phyloP scores from a whole-genome alignment of 768 basidiomycete genomes.

The Russula lepida region DNA sequence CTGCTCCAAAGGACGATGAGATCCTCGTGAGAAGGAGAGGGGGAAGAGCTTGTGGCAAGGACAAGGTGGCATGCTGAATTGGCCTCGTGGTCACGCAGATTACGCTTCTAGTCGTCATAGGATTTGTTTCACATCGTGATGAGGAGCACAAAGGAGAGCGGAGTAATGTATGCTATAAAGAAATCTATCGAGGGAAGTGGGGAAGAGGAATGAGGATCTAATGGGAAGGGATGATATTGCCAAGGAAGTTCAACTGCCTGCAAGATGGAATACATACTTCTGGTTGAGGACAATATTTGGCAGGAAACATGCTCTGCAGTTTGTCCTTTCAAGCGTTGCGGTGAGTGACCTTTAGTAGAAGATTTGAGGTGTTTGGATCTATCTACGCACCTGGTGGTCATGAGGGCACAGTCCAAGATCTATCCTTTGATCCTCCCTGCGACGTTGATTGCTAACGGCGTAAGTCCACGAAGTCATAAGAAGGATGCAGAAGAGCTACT shows the following conservation, averaged over 20 bases:
- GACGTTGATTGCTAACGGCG: slow-evolving; percentile 26
- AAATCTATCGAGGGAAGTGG: slow-evolving; percentile 49
- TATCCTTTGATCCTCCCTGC: slow-evolving; percentile 43
- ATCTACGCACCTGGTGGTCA: slow-evolving; percentile 49
- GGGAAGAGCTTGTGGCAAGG: slow-evolving; percentile 48
- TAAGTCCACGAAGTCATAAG: slow-evolving; percentile 13
- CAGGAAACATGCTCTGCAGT: slow-evolving; percentile 59
- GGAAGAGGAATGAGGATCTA: background rate
- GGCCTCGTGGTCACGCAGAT: slow-evolving; percentile 86
- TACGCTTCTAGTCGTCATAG: slow-evolving; percentile 94
- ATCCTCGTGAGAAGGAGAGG: too few relatives aligned
- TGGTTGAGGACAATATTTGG: slow-evolving; percentile 95
- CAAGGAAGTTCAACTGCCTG: slow-evolving; percentile 79
- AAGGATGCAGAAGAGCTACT: background rate
- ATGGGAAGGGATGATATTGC: background rate
- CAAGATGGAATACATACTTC: slow-evolving; percentile 93
- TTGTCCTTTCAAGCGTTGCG: slow-evolving; percentile 42
- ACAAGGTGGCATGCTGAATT: slow-evolving; percentile 89
- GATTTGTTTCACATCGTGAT: slow-evolving; percentile 99
- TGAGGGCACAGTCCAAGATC: slow-evolving; percentile 72
- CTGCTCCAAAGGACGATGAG: slow-evolving; percentile 81
- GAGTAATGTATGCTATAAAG: slow-evolving; percentile 91
- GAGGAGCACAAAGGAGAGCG: slow-evolving; percentile 86
- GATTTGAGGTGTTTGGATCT: background rate
- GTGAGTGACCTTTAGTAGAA: background rate